Evolutionary conservation across 345 rosid species (phyloP), one percentile per base, ranked within the genome.

Genomic region (Cochlearia excelsa): DNA sequence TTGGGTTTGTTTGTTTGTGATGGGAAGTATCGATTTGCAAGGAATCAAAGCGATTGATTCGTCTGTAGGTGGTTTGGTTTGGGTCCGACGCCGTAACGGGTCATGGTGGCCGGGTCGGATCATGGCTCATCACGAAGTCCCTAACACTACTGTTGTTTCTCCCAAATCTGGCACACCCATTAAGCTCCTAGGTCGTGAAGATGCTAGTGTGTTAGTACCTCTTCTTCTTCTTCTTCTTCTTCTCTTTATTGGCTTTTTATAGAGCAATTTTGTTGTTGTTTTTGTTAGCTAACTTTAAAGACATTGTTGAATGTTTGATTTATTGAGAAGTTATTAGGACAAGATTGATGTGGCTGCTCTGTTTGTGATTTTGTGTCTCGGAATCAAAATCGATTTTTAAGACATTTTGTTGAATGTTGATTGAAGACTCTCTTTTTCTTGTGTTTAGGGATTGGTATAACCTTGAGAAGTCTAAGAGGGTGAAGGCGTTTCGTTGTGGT

Each of bases 41-140:
- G 65, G 71, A 59, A 58, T 42, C 66, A 79, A 74, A 74, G 81
- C 75, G 74, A 82, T 93, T 77, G 97, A 93, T 73, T 78, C 92
- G 26, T 81, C 95, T 4, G 88, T 87, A 26, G 99, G 97, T 9
- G 86, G 88, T 10, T 77, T 93, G 72, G 99, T 93, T 64, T 93
- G 99, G 99, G 99, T 93, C 57, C 88, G 96, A 10, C 82, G 99
- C 38, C 78, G 99, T 53, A 93, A 93, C 78, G 97, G 99, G 54
- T 85, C 97, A 0, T 93, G 99, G 99, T 93, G 99, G 99, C 99
- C 99, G 23, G 99, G 99, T 68, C 85, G 85, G 80, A 89, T 93
- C 47, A 72, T 93, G 86, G 82, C 88, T 51, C 81, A 85, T 8
- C 83, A 89, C 11, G 99, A 93, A 75, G 71, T 93, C 60, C 77